A percentile compares a stretch with the other conserved stretches of the same genome.
Evolutionary conservation across 2,329 filamentous ascomycete genomes (phyloP).

Genomic region (Nectriaceae sp.): DNA sequence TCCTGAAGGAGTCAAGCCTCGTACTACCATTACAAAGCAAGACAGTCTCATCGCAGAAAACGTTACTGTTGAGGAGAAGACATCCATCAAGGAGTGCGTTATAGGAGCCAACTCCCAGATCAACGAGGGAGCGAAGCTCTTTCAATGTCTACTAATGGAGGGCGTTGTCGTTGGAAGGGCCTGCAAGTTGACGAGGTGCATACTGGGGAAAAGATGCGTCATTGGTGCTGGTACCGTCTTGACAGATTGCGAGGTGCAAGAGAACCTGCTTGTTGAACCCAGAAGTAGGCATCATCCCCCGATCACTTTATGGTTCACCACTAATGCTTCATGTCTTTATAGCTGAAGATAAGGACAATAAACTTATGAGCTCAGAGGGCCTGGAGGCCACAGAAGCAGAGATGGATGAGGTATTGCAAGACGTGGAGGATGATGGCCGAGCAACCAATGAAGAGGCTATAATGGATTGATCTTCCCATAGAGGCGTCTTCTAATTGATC

Average conservation of each 20-base stretch:
- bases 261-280: slow-evolving; percentile 84
- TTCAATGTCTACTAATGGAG: slow-evolving; percentile 91
- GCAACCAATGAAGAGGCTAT: slow-evolving; percentile 23
- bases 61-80: slow-evolving; percentile 84
- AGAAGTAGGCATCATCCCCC: slow-evolving; percentile 55
- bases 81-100: slow-evolving; percentile 88
- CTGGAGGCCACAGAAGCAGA: slow-evolving; percentile 66
- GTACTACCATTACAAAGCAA: slow-evolving; percentile 77
- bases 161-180: slow-evolving; percentile 82
- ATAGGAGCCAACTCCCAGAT: slow-evolving; percentile 88
- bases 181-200: slow-evolving; percentile 83
- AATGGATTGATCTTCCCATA: slow-evolving; percentile 24
- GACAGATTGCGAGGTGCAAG: slow-evolving; percentile 89
- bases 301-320: slow-evolving; percentile 2
- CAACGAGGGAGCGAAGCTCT: slow-evolving; percentile 79
- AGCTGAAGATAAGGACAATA: slow-evolving; percentile 69
- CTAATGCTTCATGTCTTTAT: slow-evolving; percentile 18
- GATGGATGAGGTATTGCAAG: slow-evolving; percentile 54
- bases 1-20: slow-evolving; percentile 76
- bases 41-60: slow-evolving; percentile 88
- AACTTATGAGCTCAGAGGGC: slow-evolving; percentile 68
- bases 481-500: not conserved
- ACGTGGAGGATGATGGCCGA: slow-evolving; percentile 41
- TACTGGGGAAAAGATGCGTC: slow-evolving; percentile 77
- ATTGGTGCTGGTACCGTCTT: slow-evolving; percentile 82